Evolutionary conservation across 164 flowering plant genomes (phyloP), one percentile per base, ranked within the genome.

Genomic region (Akebia trifoliata): DNA sequence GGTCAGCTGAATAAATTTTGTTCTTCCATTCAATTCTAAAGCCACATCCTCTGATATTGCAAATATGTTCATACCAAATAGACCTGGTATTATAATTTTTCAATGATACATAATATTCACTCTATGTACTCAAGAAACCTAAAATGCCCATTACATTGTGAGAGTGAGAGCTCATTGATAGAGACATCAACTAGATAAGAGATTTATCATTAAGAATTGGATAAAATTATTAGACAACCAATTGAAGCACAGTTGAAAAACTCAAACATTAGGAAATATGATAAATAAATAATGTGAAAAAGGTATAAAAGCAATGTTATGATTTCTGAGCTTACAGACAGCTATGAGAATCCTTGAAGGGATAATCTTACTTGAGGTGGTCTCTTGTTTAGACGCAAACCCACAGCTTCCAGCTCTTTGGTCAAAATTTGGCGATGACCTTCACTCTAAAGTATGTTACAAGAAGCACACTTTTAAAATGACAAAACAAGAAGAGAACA

Each of bases 401-500:
- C 97, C 61, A 94, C 97, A 61, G 99, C 99, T 80, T 94, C 99
- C 74, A 90, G 76, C 74, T 94, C 99, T 59, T 50, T 84, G 6
- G 99, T 94, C 68, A 90, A 76, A 68, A 94, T 94, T 65, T 94
- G 99, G 17, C 99, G 87, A 76, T 94, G 99, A 28, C 99, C 99
- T 77, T 94, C 99, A 74, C 99, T 94, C 99, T 94, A 65, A 54
- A 59, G 15, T 46, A 71, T 46, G 50, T 43, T 7, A 50, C 15
- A 35, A 39, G 38, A 47, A 43, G 29, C 1, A 9, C 14, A 56
- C 22, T 3, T 35, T 44, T 36, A 26, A 42, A 40, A n/a, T 10
- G 20, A 7, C 12, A 31, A 12, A 59, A 9, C 28, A 44, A 38
- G 8, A 25, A 28, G 6, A 40, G 21, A 51, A 38, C 36, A 51